Evolutionary conservation across 306 rosid genomes (phyloP).

Genomic region (Cucurbita pepo): DNA sequence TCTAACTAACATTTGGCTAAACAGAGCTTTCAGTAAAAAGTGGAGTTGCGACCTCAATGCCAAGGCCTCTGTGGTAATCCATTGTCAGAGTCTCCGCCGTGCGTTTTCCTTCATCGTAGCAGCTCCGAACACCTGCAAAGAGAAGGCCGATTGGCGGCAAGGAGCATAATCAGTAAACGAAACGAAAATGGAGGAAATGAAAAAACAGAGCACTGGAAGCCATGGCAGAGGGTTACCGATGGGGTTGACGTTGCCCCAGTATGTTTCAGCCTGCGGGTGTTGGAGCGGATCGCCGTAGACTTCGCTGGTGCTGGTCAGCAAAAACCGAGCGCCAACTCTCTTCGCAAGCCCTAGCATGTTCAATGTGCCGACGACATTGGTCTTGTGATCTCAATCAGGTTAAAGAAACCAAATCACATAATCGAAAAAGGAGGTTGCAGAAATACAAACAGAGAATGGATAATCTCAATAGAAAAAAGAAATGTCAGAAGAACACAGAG

Average conservation of each 20-base stretch:
- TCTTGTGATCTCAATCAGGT: slow-evolving; percentile 40
- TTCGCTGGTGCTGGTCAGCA: slow-evolving; percentile 86
- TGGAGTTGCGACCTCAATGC: slow-evolving; percentile 48
- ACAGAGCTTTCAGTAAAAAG: neutral
- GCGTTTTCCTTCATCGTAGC: slow-evolving; percentile 92
- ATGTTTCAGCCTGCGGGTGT: slow-evolving; percentile 80
- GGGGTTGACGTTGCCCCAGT: slow-evolving; percentile 96
- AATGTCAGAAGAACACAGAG: neutral
- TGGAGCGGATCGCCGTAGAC: slow-evolving; percentile 93
- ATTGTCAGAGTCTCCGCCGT: slow-evolving; percentile 79
- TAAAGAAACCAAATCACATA: neutral
- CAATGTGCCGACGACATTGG: slow-evolving; percentile 84
- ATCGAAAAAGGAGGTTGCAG: neutral
- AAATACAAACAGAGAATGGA: neutral
- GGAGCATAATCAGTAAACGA: neutral
- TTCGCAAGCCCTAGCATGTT: slow-evolving; percentile 89
- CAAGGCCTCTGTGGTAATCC: slow-evolving; percentile 94
- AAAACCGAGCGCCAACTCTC: slow-evolving; percentile 70
- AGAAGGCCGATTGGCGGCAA: neutral
- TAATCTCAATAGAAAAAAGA: neutral
- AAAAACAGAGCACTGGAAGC: neutral
- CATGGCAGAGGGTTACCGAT: slow-evolving; percentile 30
- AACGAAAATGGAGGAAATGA: neutral
- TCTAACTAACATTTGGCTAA: neutral
- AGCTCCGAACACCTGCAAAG: slow-evolving; percentile 69